Evolutionary conservation across 2,329 filamentous ascomycete species (phyloP), one percentile per base, ranked within the genome.

Genomic region (Colletotrichum brevisporum): DNA sequence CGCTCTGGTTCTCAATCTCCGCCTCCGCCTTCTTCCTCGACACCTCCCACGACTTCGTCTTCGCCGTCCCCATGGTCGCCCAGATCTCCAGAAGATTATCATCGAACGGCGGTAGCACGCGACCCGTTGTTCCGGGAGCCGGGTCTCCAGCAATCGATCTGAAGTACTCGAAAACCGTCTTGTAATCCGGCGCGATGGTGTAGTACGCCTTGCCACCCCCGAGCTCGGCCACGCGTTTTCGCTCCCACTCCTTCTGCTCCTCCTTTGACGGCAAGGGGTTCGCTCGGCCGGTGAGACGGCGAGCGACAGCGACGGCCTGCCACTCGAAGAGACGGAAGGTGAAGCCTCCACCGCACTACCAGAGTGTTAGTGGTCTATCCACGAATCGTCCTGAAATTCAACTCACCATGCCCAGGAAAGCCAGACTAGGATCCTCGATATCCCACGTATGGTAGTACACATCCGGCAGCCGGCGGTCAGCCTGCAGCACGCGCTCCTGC

Each of bases 101-200:
- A 13, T 84, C 79, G 60, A 84, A 86, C 2, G 74, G 76, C 2
- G 83, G 83, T 36, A 86, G 71, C 12, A 73, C 73, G 6, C 83
- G 77, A 0, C 83, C 83, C 0, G 78, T 78, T 4, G 77, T 77
- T 0, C 78, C 80, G 5, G 76, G 72, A 0, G 72, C 74, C 2
- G 84, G 83, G 6, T 83, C 78, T 0, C 83, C 83, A 0, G 83
- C 83, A 27, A 85, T 74, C 5, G 68, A 65, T 0, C 82, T 76
- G 15, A 85, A 72, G 3, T 78, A 77, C 63, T 81, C 78, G 57
- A 83, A 83, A 63, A 80, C 83, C 0, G 75, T 75, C 24, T 77
- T 75, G 43, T 82, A 83, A 62, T 83, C 72, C 1, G 76, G 76
- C 5, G 74, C 75, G 16, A 78, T 75, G 3, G 74, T 75, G 58